Evolutionary conservation across 345 rosid species (phyloP).

Genomic region (Lumnitzera littorea): DNA sequence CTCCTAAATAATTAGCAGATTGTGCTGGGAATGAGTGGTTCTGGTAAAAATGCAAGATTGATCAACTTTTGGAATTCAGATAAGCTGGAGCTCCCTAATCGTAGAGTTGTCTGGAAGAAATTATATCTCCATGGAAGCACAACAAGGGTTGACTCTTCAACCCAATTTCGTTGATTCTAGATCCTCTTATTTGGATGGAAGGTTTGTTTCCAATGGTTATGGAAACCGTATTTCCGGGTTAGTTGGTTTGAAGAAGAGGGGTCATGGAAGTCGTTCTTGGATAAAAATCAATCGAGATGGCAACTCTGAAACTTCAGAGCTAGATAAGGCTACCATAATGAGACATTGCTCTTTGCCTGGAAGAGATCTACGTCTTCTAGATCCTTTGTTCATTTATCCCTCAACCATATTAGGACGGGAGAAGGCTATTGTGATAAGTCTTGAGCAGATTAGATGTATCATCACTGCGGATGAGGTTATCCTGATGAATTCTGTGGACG

Average conservation of each 20-base stretch:
- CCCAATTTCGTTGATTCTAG: constrained; percentile 26
- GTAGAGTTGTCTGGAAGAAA: background rate
- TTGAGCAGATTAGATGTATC: constrained; percentile 88
- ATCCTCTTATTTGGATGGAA: constrained; percentile 25
- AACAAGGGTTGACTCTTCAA: constrained; percentile 22
- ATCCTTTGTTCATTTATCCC: constrained; percentile 92
- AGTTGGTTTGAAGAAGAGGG: constrained; percentile 71
- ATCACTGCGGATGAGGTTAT: constrained; percentile 92
- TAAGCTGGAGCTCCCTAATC: too few species aligned
- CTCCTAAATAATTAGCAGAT: too few species aligned
- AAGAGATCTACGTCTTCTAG: constrained; percentile 85
- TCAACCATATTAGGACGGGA: constrained; percentile 86
- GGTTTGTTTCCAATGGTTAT: constrained; percentile 32
- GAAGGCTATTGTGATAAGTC: constrained; percentile 87
- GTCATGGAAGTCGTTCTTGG: constrained; percentile 89
- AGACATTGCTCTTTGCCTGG: constrained; percentile 88
- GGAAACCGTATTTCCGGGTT: constrained; percentile 32
- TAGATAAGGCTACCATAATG: constrained; percentile 85
- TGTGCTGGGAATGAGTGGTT: too few species aligned
- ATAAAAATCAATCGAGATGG: constrained; percentile 77
- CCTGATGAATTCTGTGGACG: constrained; percentile 84
- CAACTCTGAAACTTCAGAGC: constrained; percentile 53
- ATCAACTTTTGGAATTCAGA: too few species aligned
- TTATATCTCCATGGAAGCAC: constrained; percentile 41
- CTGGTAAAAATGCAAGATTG: too few species aligned